Evolutionary conservation across 2,329 filamentous ascomycete genomes (phyloP).

Genomic region (Hypomyces rosellus): DNA sequence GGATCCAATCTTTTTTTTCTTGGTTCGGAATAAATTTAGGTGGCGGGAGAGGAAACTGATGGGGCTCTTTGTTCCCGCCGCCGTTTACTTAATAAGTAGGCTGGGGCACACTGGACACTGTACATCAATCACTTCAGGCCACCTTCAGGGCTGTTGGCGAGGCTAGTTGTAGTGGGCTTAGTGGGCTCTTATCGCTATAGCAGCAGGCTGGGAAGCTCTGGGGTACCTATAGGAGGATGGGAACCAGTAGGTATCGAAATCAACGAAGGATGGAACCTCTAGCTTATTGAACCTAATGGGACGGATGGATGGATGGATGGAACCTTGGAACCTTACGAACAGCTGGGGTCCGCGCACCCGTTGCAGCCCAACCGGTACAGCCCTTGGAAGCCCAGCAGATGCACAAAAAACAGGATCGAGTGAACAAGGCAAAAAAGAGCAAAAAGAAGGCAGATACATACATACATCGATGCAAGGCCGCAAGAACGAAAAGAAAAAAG

Average conservation of each 20-base stretch:
- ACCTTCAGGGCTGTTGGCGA: too few species aligned
- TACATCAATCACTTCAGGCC: too few species aligned
- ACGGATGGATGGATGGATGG: too few species aligned
- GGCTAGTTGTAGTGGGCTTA: too few species aligned
- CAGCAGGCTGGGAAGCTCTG: neutral
- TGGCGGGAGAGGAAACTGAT: conserved; percentile 1
- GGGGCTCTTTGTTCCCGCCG: neutral
- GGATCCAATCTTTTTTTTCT: neutral
- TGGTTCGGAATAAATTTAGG: conserved; percentile 2
- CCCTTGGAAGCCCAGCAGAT: neutral
- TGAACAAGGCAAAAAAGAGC: conserved; percentile 4
- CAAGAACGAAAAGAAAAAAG: neutral
- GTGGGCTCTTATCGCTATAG: too few species aligned
- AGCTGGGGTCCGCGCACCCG: neutral
- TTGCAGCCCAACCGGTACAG: neutral
- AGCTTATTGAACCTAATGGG: too few species aligned
- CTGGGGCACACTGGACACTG: too few species aligned
- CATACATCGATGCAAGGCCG: too few species aligned
- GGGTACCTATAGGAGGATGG: too few species aligned
- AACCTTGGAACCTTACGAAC: too few species aligned
- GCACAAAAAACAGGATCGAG: conserved; percentile 7
- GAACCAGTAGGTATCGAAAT: too few species aligned
- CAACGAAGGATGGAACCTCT: too few species aligned
- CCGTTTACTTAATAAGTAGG: neutral
- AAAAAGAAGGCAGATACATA: neutral